Percentiles rank a stretch among this genome's conserved stretches.
Conservation (phyloP, 352 stramenopile species). For the Phytophthora aleatoria region DNA sequence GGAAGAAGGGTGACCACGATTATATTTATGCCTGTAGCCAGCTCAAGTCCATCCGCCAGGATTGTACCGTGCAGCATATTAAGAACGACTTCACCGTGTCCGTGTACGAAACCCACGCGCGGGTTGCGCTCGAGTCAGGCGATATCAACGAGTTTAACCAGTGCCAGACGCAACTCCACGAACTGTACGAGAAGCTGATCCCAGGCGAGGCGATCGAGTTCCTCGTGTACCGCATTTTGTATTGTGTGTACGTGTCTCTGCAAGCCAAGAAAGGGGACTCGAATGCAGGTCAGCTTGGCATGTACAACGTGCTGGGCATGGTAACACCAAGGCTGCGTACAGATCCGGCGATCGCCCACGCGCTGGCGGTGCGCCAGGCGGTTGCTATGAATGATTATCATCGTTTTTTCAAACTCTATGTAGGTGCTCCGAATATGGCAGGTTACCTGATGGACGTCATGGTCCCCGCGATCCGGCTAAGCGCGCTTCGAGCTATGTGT, state of each 20-base stretch:
- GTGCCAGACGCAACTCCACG: slow-evolving; percentile 89
- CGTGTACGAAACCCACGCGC: slow-evolving; percentile 98
- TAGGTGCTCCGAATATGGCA: slow-evolving; percentile 88
- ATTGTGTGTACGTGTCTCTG: slow-evolving; percentile 90
- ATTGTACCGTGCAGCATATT: slow-evolving; percentile 98
- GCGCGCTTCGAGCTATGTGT: slow-evolving; percentile 84
- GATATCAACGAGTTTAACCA: slow-evolving; percentile 98
- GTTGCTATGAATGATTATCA: slow-evolving; percentile 89
- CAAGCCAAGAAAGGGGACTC: slow-evolving; percentile 87
- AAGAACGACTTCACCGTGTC: slow-evolving; percentile 97
- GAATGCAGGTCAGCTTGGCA: slow-evolving; percentile 84
- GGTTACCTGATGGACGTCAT: slow-evolving; percentile 91
- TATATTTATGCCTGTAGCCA: slow-evolving; percentile 97
- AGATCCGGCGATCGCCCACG: slow-evolving; percentile 67
- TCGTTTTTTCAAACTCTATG: slow-evolving; percentile 90
- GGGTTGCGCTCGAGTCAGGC: slow-evolving; percentile 94
- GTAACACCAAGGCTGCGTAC: slow-evolving; percentile 57
- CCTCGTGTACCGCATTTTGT: slow-evolving; percentile 88
- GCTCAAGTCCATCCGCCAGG: slow-evolving; percentile 99
- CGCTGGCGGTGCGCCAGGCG: slow-evolving; percentile 78
- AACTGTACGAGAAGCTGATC: slow-evolving; percentile 86
- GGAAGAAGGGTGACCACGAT: slow-evolving; percentile 86
- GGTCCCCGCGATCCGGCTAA: slow-evolving; percentile 80
- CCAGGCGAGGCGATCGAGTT: slow-evolving; percentile 83
- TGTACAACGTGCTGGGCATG: slow-evolving; percentile 79